Conservation (phyloP, 768 basidiomycete genomes). For the Boletus eberwhitei region DNA sequence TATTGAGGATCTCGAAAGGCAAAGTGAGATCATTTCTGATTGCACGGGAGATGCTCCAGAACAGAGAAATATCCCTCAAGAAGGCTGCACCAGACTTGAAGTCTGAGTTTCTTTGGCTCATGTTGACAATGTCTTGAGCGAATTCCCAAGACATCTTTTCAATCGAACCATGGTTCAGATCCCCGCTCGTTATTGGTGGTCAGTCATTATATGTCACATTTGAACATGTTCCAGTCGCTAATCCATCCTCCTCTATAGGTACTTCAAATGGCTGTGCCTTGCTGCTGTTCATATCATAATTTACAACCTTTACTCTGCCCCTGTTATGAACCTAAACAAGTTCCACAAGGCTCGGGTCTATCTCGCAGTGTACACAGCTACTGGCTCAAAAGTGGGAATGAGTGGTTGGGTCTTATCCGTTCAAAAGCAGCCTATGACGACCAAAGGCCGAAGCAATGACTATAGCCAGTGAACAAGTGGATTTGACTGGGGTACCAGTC, state of each 20-base stretch:
- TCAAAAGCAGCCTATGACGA: too few relatives aligned
- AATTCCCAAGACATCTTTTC: not conserved
- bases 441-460: too few relatives aligned
- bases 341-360: too few relatives aligned
- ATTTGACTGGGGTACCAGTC: too few relatives aligned
- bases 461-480: too few relatives aligned
- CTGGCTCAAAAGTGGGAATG: too few relatives aligned
- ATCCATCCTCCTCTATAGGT: not conserved
- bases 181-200: not conserved
- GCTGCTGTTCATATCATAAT: not conserved
- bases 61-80: not conserved
- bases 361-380: too few relatives aligned
- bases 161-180: not conserved
- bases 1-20: not conserved
- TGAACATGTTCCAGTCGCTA: too few relatives aligned
- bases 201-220: not conserved
- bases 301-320: not conserved
- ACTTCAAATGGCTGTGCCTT: slow-evolving; percentile 6
- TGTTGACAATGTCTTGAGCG: accelerated
- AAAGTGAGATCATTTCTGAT: not conserved
- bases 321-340: too few relatives aligned
- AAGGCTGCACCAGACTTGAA: not conserved
- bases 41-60: not conserved
- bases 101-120: not conserved
- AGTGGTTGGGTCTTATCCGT: too few relatives aligned